Base-by-base conservation (phyloP, 495 filamentous ascomycete genomes). In the Elaphomyces granulatus region DNA sequence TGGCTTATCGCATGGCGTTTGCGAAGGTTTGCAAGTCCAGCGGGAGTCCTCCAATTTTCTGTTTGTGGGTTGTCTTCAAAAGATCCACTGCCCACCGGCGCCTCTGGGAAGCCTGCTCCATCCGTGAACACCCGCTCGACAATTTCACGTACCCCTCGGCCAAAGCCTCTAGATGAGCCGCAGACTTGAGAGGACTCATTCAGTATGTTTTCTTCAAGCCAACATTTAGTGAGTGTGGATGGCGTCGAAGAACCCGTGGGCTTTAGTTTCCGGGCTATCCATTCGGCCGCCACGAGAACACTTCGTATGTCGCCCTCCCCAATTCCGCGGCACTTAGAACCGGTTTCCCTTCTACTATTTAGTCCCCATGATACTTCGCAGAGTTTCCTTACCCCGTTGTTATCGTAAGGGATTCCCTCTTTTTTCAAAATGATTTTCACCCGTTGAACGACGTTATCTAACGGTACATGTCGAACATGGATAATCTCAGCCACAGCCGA, bases 331-430 rank as follows among this genome's bases (percentile, higher is more conserved):
- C 50, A 54, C 38, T 55, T 61, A 8, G 62, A 53, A 56, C 67
- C 49, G 51, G 68, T 49, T 63, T 83, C 61, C 56, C 72, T 71
- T 15, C 77, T 73, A 44, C 63, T 72, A 34, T 68, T 75, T 46
- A 92, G 72, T n/a, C 87, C 87, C 87, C 87, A 94, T 4, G 84
- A 76, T 15, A 83, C 78, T 69, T 96, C 90, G 48, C 92, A 95
- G 8, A 98, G 66, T 42, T 84, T 77, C 46, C 90, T 72, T 10
- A 87, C 83, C 2, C 81, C 92, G 49, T 94, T 88, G 42, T 74
- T 76, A 48, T 95, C 90, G 43, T 78, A 83, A 0, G 77, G 69
- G 15, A 95, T 80, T 4, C 83, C 82, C 60, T 98, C 90, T 48
- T 77, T 81, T 36, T 75, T 71, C 47, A 98, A 93, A 3, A 98